phyloP scores from a whole-genome alignment of 2,329 filamentous ascomycete genomes.

The Phyllosticta citribraziliensis region DNA sequence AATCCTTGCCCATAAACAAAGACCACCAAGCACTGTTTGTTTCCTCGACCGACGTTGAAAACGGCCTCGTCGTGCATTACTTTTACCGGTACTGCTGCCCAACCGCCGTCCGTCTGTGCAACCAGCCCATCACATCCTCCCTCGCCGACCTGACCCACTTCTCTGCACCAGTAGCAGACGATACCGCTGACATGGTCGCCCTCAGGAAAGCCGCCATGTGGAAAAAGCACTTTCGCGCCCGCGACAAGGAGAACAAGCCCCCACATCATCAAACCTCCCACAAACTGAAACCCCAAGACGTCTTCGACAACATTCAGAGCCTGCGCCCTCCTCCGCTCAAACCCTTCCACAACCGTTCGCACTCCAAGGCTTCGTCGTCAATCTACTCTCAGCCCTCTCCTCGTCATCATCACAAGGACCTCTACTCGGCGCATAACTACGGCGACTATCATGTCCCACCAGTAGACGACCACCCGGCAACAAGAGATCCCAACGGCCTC shows the following conservation, averaged over 20 bases:
- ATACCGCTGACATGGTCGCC: constrained; percentile 1
- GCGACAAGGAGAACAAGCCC: constrained; percentile 33
- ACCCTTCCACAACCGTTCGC: neutral
- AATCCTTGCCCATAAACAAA: neutral
- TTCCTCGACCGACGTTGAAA: constrained; percentile 6
- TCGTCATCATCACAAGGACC: neutral
- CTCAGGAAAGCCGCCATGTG: constrained; percentile 34
- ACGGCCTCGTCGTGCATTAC: neutral
- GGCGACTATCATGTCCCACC: constrained; percentile 9
- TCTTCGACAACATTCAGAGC: constrained; percentile 20
- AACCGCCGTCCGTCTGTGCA: neutral
- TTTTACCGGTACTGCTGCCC: neutral
- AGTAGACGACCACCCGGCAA: constrained; percentile 2
- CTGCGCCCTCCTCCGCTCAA: constrained; percentile 1
- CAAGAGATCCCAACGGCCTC: constrained; percentile 12
- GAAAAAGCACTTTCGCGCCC: constrained; percentile 40
- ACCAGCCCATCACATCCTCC: neutral
- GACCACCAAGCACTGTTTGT: neutral
- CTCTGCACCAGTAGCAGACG: neutral
- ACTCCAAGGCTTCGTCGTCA: constrained; percentile 38
- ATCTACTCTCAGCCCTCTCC: constrained; percentile 51
- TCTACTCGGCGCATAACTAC: neutral
- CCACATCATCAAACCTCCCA: constrained; percentile 36
- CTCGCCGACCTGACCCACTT: neutral
- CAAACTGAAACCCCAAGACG: constrained; percentile 2